These are phyloP conservation scores for Fusarium tricinctum DNA, from an alignment of 2,329 filamentous ascomycete species.

Conservation along the genomic window DNA sequence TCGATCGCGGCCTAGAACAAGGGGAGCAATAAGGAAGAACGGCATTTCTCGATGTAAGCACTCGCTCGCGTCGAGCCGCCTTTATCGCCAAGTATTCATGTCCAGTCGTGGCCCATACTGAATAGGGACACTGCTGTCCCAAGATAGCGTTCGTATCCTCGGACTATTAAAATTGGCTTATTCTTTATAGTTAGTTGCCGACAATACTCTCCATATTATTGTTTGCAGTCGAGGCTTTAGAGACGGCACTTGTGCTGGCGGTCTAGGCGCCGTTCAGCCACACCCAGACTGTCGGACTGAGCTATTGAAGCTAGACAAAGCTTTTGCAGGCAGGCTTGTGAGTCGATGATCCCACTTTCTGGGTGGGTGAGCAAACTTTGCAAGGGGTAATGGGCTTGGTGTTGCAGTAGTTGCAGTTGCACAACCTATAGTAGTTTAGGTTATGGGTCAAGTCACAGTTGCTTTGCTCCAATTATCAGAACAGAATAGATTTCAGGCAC, in stretches of 20 bases:
- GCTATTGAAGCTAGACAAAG: slow-evolving; percentile 22
- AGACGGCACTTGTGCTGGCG: slow-evolving; percentile 30
- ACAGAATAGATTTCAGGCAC: neutral
- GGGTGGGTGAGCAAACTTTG: slow-evolving; percentile 16
- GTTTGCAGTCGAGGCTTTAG: slow-evolving; percentile 9
- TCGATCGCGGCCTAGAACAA: slow-evolving; percentile 44
- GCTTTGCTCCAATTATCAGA: neutral
- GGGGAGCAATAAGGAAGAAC: slow-evolving; percentile 13
- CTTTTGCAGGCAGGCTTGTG: slow-evolving; percentile 13
- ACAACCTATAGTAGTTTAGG: neutral
- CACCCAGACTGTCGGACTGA: slow-evolving; percentile 36
- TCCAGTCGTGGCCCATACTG: slow-evolving; percentile 16
- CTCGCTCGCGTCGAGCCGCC: slow-evolving; percentile 8
- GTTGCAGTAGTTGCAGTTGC: neutral
- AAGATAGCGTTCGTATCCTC: slow-evolving; percentile 1
- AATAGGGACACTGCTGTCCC: slow-evolving; percentile 5
- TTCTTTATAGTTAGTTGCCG: slow-evolving; percentile 2
- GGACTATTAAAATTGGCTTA: slow-evolving; percentile 19
- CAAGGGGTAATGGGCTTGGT: neutral
- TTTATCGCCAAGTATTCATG: slow-evolving; percentile 9
- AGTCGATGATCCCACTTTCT: slow-evolving; percentile 19
- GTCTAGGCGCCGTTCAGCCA: slow-evolving; percentile 32
- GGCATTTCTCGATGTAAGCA: neutral
- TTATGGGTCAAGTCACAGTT: neutral
- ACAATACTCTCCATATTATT: slow-evolving; percentile 27